These are phyloP conservation scores for Rhytidiadelphus loreus DNA, from an alignment of 225 moss, liverwort and hornwort genomes.

Conservation along the genomic window DNA sequence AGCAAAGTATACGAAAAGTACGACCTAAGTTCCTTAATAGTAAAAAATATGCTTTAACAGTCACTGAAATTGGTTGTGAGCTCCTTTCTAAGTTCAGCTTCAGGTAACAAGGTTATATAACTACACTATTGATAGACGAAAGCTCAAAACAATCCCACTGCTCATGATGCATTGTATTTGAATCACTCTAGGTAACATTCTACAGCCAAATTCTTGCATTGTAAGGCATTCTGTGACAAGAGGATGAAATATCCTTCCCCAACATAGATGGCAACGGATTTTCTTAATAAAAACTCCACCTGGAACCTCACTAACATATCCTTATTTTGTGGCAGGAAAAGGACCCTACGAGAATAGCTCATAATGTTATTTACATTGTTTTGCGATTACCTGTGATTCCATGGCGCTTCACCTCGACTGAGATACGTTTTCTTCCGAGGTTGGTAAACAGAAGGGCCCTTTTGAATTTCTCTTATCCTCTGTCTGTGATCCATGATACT, in stretches of 20 bases:
- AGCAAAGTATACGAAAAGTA: not conserved
- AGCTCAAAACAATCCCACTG: not conserved
- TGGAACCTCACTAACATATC: not conserved
- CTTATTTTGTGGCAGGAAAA: not conserved
- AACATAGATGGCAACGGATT: rapidly evolving
- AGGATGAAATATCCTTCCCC: not conserved
- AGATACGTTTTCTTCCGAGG: constrained; percentile 14
- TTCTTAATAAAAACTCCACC: not conserved
- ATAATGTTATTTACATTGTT: too few relatives aligned
- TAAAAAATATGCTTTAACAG: not conserved
- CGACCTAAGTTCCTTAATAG: too few relatives aligned
- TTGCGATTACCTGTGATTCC: not conserved
- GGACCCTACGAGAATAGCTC: not conserved
- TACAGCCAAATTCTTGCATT: not conserved
- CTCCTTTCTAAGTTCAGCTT: not conserved
- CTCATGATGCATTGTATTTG: too few relatives aligned
- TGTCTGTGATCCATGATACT: constrained; percentile 4
- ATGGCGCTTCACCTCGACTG: constrained; percentile 24
- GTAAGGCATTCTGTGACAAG: not conserved
- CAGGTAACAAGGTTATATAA: not conserved
- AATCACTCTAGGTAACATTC: not conserved
- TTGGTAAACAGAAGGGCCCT: not conserved
- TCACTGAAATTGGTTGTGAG: not conserved
- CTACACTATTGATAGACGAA: not conserved
- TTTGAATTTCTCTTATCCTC: constrained; percentile 11